Conservation (phyloP, 2,329 filamentous ascomycete species). For the Pseudogymnoascus sp. region DNA sequence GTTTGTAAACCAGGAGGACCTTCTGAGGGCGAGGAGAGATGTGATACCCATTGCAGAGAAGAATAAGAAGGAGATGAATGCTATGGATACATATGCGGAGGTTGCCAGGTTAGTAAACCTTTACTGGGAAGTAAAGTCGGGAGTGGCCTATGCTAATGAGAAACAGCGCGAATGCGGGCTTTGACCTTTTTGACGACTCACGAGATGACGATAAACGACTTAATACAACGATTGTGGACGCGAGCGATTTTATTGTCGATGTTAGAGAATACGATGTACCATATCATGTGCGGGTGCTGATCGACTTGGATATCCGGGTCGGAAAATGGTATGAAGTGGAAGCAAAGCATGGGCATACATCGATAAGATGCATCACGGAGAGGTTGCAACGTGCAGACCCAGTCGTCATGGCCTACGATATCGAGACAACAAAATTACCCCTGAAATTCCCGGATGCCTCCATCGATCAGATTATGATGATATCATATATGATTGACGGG, state of each 20-base stretch:
- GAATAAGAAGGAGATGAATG: constrained; percentile 92
- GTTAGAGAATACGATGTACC: constrained; percentile 99
- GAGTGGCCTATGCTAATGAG: constrained; percentile 16
- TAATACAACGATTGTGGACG: constrained; percentile 71
- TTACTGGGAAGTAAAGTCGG: background rate
- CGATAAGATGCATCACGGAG: constrained; percentile 78
- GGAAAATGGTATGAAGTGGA: constrained; percentile 97
- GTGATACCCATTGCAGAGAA: constrained; percentile 89
- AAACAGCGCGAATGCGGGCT: constrained; percentile 64
- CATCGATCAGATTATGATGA: constrained; percentile 99
- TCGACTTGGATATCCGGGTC: constrained; percentile 77
- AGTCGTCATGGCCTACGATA: constrained; percentile 98
- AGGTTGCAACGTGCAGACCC: constrained; percentile 86
- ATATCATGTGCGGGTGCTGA: constrained; percentile 97
- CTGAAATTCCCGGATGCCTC: constrained; percentile 94
- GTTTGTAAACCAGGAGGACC: constrained; percentile 80
- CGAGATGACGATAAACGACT: constrained; percentile 72
- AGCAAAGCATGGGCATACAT: constrained; percentile 81
- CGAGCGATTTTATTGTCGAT: constrained; percentile 96
- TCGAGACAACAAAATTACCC: constrained; percentile 92
- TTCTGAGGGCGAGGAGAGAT: constrained; percentile 75
- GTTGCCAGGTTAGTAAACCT: constrained; percentile 66
- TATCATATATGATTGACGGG: constrained; percentile 99
- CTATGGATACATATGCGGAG: constrained; percentile 97
- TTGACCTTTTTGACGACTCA: constrained; percentile 91